Evolutionary conservation across 331 rosid genomes (phyloP), one percentile per base, ranked within the genome.

Genomic region (Quercus lobata): DNA sequence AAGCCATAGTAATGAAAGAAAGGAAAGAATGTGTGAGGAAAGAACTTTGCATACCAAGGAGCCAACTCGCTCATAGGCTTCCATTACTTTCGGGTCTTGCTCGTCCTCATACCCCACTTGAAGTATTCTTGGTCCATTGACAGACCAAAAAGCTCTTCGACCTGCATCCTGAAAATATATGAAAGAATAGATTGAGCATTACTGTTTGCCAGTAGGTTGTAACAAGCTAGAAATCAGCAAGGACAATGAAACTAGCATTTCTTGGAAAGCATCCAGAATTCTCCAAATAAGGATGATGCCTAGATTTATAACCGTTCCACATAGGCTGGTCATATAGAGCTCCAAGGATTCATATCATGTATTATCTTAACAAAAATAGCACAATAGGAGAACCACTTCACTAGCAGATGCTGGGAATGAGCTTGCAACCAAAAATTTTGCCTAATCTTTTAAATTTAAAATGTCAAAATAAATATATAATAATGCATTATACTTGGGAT

Each of bases 61-160:
- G 53, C 98, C 98, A 70, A 95, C 86, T 85, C 89, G 94, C 86
- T 95, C 98, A 44, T 78, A 95, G 25, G 98, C 97, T 82, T 77
- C 97, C 97, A 92, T 87, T 21, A 84, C 98, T 89, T 89, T 95
- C 1, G 96, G 93, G 88, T 92, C 90, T 88, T 92, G 83, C 87
- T 92, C 97, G 0, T 91, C 96, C 88, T 92, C 98, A 58, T 92
- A 92, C 24, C 98, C 97, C 18, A 91, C 72, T 89, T 95, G 96
- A 69, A 92, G 82, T 83, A 95, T 92, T 80, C 91, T 92, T 25
- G 97, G 97, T 89, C 98, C 98, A 69, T 92, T 91, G 80, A 95
- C 86, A 65, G 96, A 91, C 97, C 98, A 95, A 70, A 94, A 90
- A 69, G 97, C 97, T 83, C 94, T 90, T 73, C 92, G 92, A 66